Evolutionary conservation across 2,329 filamentous ascomycete genomes (phyloP), one percentile per base, ranked within the genome.

Genomic region (Dryadomyces quercivorus): DNA sequence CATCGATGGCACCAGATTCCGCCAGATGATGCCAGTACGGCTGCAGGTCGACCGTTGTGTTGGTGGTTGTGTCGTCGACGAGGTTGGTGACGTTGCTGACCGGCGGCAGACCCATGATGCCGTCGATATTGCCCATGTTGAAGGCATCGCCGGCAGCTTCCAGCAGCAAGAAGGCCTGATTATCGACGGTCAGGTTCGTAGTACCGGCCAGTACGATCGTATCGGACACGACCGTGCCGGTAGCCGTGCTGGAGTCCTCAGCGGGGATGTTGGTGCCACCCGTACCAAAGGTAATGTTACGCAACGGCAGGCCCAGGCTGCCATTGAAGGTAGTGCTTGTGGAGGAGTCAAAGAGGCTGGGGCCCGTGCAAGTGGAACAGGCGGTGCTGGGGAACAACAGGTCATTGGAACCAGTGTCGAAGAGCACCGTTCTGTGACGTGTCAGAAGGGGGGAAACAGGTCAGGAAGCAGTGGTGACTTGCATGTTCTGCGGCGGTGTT

Each of bases 101-200:
- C 56, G 15, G 58, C 52, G 15, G 55, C 61, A 46, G 56, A 26
- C 66, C 65, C 40, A 67, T 58, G 46, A 67, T 64, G 45, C 64
- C 64, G 45, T 66, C 64, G 45, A 66, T 61, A 10, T 61, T 61
- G 34, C 62, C 53, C 18, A 53, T 34, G 12, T 59, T 59, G 22
- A 66, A 56, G 21, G 58, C 56, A 5, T 61, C 57, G 3, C 60
- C 55, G 55, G 63, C 64, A 12, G 57, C 55, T 22, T 66, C 61
- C 46, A 63, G 63, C 12, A 66, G 59, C 8, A 67, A 52, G 34
- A 67, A 64, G 5, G 59, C 55, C 59, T 68, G 66, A 52, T 60
- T 55, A 5, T 56, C 38, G 2, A 65, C 59, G 1, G 52, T 50
- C n/a, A 65, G 44, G 21, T 56, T 60, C 51, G 26, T 31, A 8